These are phyloP conservation scores for Oryza brachyantha DNA, from an alignment of 176 grass and related monocot species.

Conservation along the genomic window DNA sequence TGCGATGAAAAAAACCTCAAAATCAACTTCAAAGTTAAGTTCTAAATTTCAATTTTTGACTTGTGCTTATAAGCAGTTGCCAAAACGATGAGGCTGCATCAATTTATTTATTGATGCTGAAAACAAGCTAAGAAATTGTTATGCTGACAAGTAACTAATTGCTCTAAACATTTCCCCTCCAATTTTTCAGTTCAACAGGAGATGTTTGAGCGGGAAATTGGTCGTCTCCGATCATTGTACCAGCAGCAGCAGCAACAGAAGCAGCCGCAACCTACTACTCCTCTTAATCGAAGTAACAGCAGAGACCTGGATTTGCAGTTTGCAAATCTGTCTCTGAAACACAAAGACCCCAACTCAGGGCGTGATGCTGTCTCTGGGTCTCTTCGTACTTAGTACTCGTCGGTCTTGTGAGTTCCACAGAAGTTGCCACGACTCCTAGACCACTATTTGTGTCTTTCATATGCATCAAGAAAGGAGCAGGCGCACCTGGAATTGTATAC, in stretches of 20 bases:
- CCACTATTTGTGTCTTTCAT: conserved; percentile 18
- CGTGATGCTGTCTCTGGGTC: conserved; percentile 42
- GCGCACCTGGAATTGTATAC: conserved; percentile 26
- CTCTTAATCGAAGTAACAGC: conserved; percentile 66
- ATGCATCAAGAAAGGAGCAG: conserved; percentile 46
- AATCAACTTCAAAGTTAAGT: too few species aligned
- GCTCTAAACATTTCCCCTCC: conserved; percentile 24
- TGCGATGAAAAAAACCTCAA: too few species aligned
- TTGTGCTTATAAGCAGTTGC: too few species aligned
- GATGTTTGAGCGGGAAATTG: conserved; percentile 93
- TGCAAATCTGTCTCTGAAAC: conserved; percentile 84
- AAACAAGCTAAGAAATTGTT: background rate
- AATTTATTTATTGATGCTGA: conserved; percentile 27
- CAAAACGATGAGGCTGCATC: too few species aligned
- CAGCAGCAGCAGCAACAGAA: conserved; percentile 64
- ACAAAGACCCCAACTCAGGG: conserved; percentile 64
- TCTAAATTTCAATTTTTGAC: too few species aligned
- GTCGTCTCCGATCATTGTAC: conserved; percentile 64
- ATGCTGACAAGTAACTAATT: background rate
- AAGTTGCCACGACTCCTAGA: conserved; percentile 16
- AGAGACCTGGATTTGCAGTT: conserved; percentile 87
- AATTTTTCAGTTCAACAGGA: conserved; percentile 88
- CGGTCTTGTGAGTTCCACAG: conserved; percentile 34
- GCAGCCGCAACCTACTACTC: conserved; percentile 41
- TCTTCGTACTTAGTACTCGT: conserved; percentile 60